Conservation (phyloP, 1,139 yeast species). For the Kodamaea sp. region DNA sequence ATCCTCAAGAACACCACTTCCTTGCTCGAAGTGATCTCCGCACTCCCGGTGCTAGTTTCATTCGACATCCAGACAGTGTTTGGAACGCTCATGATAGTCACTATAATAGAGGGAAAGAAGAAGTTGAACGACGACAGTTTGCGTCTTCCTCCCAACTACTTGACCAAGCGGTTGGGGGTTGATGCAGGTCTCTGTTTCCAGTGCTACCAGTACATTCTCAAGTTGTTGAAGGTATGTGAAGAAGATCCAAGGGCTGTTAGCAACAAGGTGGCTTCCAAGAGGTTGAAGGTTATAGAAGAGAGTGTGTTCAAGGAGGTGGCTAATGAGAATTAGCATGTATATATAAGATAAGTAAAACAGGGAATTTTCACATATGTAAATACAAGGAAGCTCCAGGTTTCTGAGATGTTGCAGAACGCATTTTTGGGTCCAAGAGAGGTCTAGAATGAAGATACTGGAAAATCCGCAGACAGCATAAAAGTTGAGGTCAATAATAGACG, state of each 20-base stretch:
- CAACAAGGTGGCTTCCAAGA: conserved; percentile 31
- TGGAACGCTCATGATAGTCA: conserved; percentile 34
- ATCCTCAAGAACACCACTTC: conserved; percentile 37
- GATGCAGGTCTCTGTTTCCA: conserved; percentile 24
- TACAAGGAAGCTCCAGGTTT: background rate
- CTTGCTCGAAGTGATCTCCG: conserved; percentile 42
- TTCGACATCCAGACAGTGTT: conserved; percentile 37
- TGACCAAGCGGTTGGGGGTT: conserved; percentile 20
- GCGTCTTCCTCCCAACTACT: conserved; percentile 26
- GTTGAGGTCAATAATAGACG: too few relatives aligned
- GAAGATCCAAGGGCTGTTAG: conserved; percentile 33
- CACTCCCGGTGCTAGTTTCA: conserved; percentile 40
- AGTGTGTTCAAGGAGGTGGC: conserved; percentile 13
- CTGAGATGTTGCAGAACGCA: background rate
- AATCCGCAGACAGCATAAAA: too few relatives aligned
- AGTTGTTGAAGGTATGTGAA: conserved; percentile 29
- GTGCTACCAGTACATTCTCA: conserved; percentile 37
- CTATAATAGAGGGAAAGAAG: conserved; percentile 31
- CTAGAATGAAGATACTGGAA: too few relatives aligned
- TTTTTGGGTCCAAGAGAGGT: background rate
- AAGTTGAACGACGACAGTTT: conserved; percentile 19
- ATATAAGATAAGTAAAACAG: background rate
- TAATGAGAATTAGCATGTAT: conserved; percentile 5
- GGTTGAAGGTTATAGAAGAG: conserved; percentile 22
- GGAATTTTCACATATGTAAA: too few relatives aligned